These are phyloP conservation scores for Actinomucor elegans DNA, from an alignment of 371 early-diverging fungal species.

Conservation along the genomic window DNA sequence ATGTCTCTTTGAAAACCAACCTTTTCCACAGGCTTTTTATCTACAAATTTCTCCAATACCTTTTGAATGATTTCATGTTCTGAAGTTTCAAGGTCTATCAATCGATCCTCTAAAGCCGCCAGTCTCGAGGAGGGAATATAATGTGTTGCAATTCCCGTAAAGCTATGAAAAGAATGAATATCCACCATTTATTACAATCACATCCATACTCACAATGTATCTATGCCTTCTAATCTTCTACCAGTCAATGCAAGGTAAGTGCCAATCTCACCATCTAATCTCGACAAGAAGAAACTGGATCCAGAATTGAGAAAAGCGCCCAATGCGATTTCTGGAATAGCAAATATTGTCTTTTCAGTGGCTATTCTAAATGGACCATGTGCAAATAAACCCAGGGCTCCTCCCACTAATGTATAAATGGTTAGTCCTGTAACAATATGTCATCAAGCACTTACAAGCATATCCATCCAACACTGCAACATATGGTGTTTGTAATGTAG, in stretches of 20 bases:
- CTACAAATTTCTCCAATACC: conserved; percentile 92
- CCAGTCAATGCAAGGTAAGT: conserved; percentile 94
- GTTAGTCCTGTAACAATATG: no score
- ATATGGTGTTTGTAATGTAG: conserved; percentile 83
- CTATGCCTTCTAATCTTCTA: conserved; percentile 75
- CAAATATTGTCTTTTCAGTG: conserved; percentile 90
- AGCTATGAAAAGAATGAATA: conserved; percentile 35
- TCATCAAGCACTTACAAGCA: conserved; percentile 7
- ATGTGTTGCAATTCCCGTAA: conserved; percentile 96
- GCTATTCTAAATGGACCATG: conserved; percentile 87
- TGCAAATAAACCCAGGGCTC: conserved; percentile 92
- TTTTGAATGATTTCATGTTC: conserved; percentile 85
- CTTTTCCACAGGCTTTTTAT: conserved; percentile 25
- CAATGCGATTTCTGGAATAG: conserved; percentile 92
- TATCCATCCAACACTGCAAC: conserved; percentile 72
- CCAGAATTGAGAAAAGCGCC: conserved; percentile 96
- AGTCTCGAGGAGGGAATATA: conserved; percentile 89
- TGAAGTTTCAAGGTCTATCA: conserved; percentile 80
- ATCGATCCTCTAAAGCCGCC: conserved; percentile 75
- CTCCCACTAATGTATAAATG: conserved; percentile 75
- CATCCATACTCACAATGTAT: conserved; percentile 71
- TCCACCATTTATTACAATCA: neutral
- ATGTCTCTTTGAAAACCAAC: conserved; percentile 57
- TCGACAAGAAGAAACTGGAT: conserved; percentile 88
- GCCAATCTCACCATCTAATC: conserved; percentile 92